These are phyloP conservation scores for Zopfochytrium polystomum DNA, from an alignment of 371 early-diverging fungal genomes.

Conservation along the genomic window DNA sequence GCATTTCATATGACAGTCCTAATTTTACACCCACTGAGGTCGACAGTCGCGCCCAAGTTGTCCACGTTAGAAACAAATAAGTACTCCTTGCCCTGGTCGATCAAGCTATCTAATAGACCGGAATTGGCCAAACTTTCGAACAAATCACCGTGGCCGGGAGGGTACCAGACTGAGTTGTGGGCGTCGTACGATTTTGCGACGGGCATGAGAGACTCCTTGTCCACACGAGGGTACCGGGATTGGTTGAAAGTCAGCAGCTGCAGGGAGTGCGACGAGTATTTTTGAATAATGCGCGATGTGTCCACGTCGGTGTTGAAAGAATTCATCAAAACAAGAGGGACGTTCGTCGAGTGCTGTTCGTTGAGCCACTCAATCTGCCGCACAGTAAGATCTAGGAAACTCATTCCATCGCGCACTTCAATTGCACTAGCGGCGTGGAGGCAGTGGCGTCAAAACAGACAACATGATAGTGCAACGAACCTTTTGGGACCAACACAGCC, in stretches of 20 bases:
- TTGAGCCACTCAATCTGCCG: constrained; percentile 98
- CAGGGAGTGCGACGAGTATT: constrained; percentile 88
- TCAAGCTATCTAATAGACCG: constrained; percentile 92
- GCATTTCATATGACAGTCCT: background rate
- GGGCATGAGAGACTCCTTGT: constrained; percentile 90
- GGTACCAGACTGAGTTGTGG: constrained; percentile 70
- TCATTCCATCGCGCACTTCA: constrained; percentile 96
- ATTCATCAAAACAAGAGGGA: constrained; percentile 99
- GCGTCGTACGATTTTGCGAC: constrained; percentile 65
- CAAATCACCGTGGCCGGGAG: constrained; percentile 99
- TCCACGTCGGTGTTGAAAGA: constrained; percentile 99
- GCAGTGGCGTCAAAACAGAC: background rate
- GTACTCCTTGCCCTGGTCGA: constrained; percentile 97
- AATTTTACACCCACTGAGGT: constrained; percentile 54
- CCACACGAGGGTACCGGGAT: constrained; percentile 93
- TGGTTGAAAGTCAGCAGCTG: constrained; percentile 97
- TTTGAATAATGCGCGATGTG: constrained; percentile 94
- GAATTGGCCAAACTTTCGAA: constrained; percentile 91
- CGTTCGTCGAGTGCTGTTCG: constrained; percentile 78
- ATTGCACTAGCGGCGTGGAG: constrained; percentile 66
- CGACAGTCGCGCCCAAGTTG: constrained; percentile 98
- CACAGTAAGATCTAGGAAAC: constrained; percentile 97
- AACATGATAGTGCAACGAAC: constrained; percentile 21
- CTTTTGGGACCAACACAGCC: constrained; percentile 98
- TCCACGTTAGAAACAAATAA: constrained; percentile 99